A percentile compares a stretch with the other conserved stretches of the same genome.
Evolutionary conservation across 768 basidiomycete genomes (phyloP).

Genomic region (Auricularia heimuer): DNA sequence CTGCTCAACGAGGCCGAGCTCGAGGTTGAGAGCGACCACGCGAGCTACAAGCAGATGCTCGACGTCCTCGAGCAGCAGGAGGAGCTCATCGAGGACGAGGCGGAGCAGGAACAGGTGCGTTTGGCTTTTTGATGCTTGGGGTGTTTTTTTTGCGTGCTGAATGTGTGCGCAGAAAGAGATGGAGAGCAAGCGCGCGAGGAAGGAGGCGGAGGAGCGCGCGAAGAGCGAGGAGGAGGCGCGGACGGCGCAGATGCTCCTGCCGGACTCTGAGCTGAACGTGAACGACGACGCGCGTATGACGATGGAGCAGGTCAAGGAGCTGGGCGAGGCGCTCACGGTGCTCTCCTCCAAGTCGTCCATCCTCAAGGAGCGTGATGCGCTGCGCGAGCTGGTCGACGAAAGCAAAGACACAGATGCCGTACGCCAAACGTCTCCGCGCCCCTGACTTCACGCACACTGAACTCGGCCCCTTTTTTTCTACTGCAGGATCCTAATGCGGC

Average conservation of each 20-base stretch:
- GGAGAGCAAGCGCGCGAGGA: constrained; percentile 76
- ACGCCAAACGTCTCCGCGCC: constrained; percentile 4
- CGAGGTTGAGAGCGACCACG: constrained; percentile 87
- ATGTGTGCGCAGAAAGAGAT: constrained; percentile 51
- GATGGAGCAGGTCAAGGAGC: constrained; percentile 87
- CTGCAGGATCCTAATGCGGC: constrained; percentile 66
- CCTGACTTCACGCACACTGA: too few species aligned
- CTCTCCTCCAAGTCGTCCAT: constrained; percentile 91
- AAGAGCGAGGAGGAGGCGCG: constrained; percentile 54
- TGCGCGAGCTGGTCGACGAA: constrained; percentile 86
- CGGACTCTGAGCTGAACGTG: constrained; percentile 73
- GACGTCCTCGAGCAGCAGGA: constrained; percentile 97
- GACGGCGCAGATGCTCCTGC: constrained; percentile 71
- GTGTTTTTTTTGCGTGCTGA: not conserved
- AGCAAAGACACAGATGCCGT: constrained; percentile 85
- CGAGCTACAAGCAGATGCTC: constrained; percentile 95
- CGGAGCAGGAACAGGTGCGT: constrained; percentile 79
- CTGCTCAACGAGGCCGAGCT: constrained; percentile 95
- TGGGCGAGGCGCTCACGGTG: constrained; percentile 83
- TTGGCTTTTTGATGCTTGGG: not conserved
- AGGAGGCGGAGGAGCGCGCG: constrained; percentile 61
- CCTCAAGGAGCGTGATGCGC: constrained; percentile 89
- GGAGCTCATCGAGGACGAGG: constrained; percentile 98
- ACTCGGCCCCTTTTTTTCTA: not conserved
- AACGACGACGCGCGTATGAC: constrained; percentile 90